Evolutionary conservation across 139 green algal species (phyloP).

Genomic region (Chlamydomonas incerta): DNA sequence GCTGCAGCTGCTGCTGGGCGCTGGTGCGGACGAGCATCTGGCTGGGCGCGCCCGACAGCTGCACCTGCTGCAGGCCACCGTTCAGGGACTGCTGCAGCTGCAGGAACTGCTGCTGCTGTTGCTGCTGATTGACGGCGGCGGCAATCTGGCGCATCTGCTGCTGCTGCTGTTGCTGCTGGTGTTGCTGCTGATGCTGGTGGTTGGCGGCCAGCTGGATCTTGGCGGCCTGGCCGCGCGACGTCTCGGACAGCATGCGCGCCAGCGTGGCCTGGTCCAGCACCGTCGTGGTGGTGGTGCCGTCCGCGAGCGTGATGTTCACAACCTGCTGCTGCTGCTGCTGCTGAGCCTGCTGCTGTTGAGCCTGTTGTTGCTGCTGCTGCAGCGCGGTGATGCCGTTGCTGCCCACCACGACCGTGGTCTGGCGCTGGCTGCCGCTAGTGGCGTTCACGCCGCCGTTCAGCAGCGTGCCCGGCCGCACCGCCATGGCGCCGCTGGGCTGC

Average conservation of each 20-base stretch:
- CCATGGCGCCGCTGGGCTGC: background rate
- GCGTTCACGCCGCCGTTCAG: background rate
- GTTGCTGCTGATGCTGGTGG: background rate
- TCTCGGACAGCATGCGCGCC: conserved; percentile 24
- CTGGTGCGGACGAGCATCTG: no score
- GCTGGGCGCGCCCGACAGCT: no score
- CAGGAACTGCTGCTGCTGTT: background rate
- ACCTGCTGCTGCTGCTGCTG: conserved; percentile 18
- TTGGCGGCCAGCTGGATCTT: background rate
- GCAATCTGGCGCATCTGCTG: background rate
- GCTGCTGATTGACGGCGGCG: background rate
- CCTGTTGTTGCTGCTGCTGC: background rate
- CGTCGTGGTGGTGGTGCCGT: conserved; percentile 30
- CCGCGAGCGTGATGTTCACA: conserved; percentile 35
- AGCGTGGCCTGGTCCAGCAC: conserved; percentile 25
- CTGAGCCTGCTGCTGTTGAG: background rate
- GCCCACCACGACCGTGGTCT: conserved; percentile 14
- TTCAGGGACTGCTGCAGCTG: background rate
- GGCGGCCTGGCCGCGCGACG: background rate
- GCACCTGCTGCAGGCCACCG: no score
- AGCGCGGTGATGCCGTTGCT: background rate
- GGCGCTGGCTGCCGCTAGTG: conserved; percentile 1
- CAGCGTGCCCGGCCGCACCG: background rate
- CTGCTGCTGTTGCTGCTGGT: background rate
- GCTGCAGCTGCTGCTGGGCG: background rate